Percentiles rank a stretch among this genome's conserved stretches.
phyloP scores from a whole-genome alignment of 306 rosid genomes.

The Sesbania bispinosa region DNA sequence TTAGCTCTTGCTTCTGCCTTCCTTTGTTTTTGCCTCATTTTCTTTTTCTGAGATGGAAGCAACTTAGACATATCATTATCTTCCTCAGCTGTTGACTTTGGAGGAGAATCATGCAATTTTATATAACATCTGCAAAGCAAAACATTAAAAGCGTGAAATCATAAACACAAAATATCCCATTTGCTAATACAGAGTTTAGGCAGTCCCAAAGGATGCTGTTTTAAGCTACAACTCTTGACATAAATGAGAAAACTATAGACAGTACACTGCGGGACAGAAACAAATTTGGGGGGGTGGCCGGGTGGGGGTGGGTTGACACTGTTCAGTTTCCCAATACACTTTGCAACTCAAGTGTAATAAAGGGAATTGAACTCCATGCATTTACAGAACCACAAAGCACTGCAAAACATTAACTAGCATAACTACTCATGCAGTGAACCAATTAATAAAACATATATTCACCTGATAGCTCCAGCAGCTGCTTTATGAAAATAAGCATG shows the following conservation, averaged over 20 bases:
- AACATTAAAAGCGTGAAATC: slow-evolving; percentile 24
- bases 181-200: neutral
- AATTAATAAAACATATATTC: slow-evolving; percentile 14
- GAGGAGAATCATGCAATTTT: slow-evolving; percentile 82
- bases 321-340: neutral
- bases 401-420: slow-evolving; percentile 14
- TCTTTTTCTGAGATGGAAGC: slow-evolving; percentile 97
- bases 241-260: neutral
- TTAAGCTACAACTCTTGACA: neutral
- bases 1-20: slow-evolving; percentile 97
- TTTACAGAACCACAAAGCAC: neutral
- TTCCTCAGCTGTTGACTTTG: slow-evolving; percentile 73
- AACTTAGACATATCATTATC: slow-evolving; percentile 80
- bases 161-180: neutral
- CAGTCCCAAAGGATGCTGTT: neutral
- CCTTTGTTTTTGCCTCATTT: slow-evolving; percentile 92
- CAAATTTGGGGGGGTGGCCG: neutral
- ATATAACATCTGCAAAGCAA: slow-evolving; percentile 75
- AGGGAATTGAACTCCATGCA: neutral
- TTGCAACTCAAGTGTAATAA: neutral
- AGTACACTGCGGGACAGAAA: neutral
- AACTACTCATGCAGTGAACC: slow-evolving; percentile 17
- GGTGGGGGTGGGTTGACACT: too few species aligned
- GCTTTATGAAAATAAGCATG: slow-evolving; percentile 92
- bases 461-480: slow-evolving; percentile 97